Base-by-base conservation (phyloP, 768 basidiomycete genomes). In the Boletus rufocinnamomeus region DNA sequence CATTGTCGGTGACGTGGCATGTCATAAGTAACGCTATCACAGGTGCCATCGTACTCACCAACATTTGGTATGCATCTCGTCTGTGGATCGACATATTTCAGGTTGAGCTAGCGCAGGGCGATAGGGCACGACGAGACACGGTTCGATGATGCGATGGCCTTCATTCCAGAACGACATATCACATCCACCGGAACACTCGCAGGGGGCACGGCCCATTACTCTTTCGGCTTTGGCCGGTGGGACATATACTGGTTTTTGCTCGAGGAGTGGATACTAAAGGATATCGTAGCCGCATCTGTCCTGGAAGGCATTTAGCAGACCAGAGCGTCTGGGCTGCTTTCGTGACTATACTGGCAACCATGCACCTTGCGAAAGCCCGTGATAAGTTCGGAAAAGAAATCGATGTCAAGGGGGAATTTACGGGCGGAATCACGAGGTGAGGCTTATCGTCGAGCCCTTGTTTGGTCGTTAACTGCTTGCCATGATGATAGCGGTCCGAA, bases 91-190 rank as follows among this genome's bases (percentile, higher is more conserved):
- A 23, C 16, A 19, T 9, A 27, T 32, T 44, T 47, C 30, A 16
- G 17, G 34, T 40, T 63, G 37, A 71, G 3, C 21, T 25, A 6
- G 25, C 3, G 14, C 32, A 82, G 79, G 78, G 76, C 72, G 11
- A 78, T 80, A 35, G 73, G 79, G 16, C 84, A 83, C 56, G 81
- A 87, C 63, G 77, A 78, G 52, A 67, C 63, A 4, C 71, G 75
- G 41, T 87, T 84, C 69, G 77, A 79, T 7, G 76, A 85, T 37
- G 79, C 86, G 6, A 76, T 76, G 56, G 62, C 63, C 8, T 86
- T 86, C 71, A 75, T 77, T 27, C 85, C 87, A 7, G 82, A 84
- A 59, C 76, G 86, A 43, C 83, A 82, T 72, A 65, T 87, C 11
- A 61, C 60, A 13, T 2, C 61, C 1, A 21, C 50, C 1, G 71